These are phyloP conservation scores for Backusella mclennaniae DNA, from an alignment of 192 early-diverging fungal genomes.

Conservation along the genomic window DNA sequence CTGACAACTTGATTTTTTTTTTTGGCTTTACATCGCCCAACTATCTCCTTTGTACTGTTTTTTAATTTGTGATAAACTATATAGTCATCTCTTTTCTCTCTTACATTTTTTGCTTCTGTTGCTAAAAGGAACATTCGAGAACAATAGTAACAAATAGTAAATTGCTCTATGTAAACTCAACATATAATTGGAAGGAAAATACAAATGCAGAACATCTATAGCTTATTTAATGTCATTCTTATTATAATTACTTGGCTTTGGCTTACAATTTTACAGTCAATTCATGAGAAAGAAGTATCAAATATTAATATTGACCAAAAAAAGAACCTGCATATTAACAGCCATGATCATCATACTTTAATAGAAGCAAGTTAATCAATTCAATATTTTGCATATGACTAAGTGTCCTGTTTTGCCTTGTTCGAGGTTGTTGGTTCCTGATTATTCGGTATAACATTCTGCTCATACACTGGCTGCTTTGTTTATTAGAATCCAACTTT, in stretches of 20 bases:
- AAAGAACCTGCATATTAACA: not conserved
- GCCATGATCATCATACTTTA: not conserved
- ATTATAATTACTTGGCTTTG: too few species aligned
- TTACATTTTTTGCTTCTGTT: not conserved
- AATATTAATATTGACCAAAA: not conserved
- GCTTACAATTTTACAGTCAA: not conserved
- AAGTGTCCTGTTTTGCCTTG: not conserved
- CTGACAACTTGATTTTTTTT: not conserved
- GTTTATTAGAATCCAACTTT: too few species aligned
- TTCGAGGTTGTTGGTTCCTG: not conserved
- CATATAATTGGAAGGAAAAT: too few species aligned
- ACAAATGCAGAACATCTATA: too few species aligned
- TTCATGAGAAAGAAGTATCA: not conserved
- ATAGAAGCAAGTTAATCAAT: conserved; percentile 4
- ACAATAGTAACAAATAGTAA: too few species aligned
- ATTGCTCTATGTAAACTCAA: too few species aligned
- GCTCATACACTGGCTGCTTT: not conserved
- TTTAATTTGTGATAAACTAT: not conserved
- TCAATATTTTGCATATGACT: conserved; percentile 2
- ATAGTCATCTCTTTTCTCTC: not conserved
- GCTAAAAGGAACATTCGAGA: not conserved
- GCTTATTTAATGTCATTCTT: too few species aligned
- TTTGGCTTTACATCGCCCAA: too few species aligned
- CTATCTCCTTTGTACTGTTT: not conserved
- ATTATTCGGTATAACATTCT: not conserved